Evolutionary conservation across 2,329 filamentous ascomycete species (phyloP).

Genomic region (Fusarium xyrophilum): DNA sequence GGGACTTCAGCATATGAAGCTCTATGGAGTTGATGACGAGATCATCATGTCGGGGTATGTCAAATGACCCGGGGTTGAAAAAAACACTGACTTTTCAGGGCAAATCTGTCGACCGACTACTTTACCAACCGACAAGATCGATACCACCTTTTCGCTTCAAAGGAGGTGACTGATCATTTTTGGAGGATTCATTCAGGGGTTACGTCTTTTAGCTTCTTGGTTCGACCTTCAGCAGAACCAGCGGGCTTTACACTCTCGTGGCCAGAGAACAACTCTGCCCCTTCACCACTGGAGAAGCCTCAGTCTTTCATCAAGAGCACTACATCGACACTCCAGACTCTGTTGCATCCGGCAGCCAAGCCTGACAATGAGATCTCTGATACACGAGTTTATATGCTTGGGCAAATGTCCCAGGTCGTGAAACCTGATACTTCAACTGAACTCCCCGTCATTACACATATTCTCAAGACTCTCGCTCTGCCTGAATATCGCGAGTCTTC

Average conservation of each 20-base stretch:
- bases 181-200: conserved; percentile 77
- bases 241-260: conserved; percentile 71
- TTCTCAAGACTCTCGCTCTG: conserved; percentile 72
- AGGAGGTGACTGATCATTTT: conserved; percentile 83
- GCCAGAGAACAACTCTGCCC: conserved; percentile 76
- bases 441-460: conserved; percentile 77
- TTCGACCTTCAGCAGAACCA: conserved; percentile 66
- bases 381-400: conserved; percentile 83
- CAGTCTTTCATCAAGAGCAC: conserved; percentile 73
- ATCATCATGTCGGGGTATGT: conserved; percentile 86
- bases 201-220: conserved; percentile 79
- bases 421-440: conserved; percentile 85
- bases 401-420: conserved; percentile 87
- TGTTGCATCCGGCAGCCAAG: conserved; percentile 59
- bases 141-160: conserved; percentile 88
- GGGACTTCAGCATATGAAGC: conserved; percentile 98
- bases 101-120: conserved; percentile 91
- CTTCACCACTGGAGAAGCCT: conserved; percentile 75
- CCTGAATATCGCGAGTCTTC: conserved; percentile 71
- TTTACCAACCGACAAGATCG: conserved; percentile 95
- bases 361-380: conserved; percentile 49
- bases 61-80: fast-evolving
- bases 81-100: conserved; percentile 51
- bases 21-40: conserved; percentile 95
- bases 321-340: conserved; percentile 68